phyloP scores from a whole-genome alignment of 441 rosid species.

The Erodium trifolium region DNA sequence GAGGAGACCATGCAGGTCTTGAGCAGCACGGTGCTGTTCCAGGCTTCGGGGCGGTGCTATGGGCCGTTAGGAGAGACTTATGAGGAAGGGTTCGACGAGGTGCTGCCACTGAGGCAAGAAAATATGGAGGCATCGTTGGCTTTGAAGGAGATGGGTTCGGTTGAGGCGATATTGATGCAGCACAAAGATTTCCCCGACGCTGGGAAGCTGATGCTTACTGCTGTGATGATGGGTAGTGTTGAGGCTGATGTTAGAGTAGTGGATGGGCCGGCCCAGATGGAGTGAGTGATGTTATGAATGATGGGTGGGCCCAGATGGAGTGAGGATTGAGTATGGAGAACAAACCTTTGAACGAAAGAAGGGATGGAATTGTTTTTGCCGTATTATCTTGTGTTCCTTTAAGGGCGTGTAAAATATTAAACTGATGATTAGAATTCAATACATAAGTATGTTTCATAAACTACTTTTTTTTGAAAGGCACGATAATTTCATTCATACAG shows the following conservation, averaged over 20 bases:
- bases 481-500: no score
- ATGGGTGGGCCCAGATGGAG: no score
- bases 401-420: no score
- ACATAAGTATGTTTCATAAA: no score
- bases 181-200: conserved; percentile 78
- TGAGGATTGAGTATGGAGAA: no score
- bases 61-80: conserved; percentile 54
- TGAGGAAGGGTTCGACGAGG: conserved; percentile 58
- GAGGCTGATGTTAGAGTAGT: conserved; percentile 16
- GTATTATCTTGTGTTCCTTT: no score
- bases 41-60: conserved; percentile 63
- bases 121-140: conserved; percentile 19
- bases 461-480: no score
- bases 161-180: conserved; percentile 75
- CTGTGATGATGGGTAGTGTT: conserved; percentile 54
- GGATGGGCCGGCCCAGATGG: background rate
- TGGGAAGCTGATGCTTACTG: conserved; percentile 78
- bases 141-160: conserved; percentile 32
- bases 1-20: conserved; percentile 62
- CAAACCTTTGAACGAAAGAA: no score
- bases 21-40: conserved; percentile 57
- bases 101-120: conserved; percentile 60
- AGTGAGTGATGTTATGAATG: background rate
- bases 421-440: no score
- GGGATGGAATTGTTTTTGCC: no score